Evolutionary conservation across 306 rosid genomes (phyloP).

Genomic region (Castanopsis chinensis): DNA sequence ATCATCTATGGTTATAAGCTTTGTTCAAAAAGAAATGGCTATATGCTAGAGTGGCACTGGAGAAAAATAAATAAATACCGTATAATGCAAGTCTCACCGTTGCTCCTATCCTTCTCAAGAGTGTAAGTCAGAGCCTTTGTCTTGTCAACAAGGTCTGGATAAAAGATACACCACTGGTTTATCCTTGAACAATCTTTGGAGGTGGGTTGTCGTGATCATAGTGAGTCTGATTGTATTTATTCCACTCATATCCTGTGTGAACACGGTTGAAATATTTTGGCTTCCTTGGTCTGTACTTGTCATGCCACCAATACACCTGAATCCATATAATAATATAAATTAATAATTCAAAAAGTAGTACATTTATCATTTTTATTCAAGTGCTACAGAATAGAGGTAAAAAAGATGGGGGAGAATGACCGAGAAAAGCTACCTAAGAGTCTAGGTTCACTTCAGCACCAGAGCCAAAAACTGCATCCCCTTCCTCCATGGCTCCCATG

Average conservation of each 20-base stretch:
- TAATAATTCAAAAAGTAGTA: too few species aligned
- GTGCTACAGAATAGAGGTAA: neutral
- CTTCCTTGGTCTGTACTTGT: too few species aligned
- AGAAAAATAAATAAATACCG: too few species aligned
- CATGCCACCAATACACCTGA: too few species aligned
- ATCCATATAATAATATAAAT: too few species aligned
- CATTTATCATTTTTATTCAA: too few species aligned
- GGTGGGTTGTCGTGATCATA: slow-evolving; percentile 99
- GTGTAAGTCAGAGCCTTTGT: slow-evolving; percentile 77
- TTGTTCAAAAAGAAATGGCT: too few species aligned
- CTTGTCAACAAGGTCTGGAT: slow-evolving; percentile 97
- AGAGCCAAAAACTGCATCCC: slow-evolving; percentile 91
- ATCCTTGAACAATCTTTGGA: slow-evolving; percentile 94
- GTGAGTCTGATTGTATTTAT: too few species aligned
- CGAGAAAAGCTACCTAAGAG: slow-evolving; percentile 62
- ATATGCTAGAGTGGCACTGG: too few species aligned
- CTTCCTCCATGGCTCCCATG: slow-evolving; percentile 97
- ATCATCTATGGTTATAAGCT: too few species aligned
- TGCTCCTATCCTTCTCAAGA: slow-evolving; percentile 89
- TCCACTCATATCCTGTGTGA: too few species aligned
- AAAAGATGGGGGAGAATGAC: neutral
- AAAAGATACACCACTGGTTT: slow-evolving; percentile 94
- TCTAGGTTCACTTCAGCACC: slow-evolving; percentile 91
- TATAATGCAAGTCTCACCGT: slow-evolving; percentile 86
- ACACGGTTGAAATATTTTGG: too few species aligned